Percentiles rank a stretch among this genome's conserved stretches.
Evolutionary conservation across 176 grass and related monocot genomes (phyloP).

Genomic region (Dactylis glomerata): DNA sequence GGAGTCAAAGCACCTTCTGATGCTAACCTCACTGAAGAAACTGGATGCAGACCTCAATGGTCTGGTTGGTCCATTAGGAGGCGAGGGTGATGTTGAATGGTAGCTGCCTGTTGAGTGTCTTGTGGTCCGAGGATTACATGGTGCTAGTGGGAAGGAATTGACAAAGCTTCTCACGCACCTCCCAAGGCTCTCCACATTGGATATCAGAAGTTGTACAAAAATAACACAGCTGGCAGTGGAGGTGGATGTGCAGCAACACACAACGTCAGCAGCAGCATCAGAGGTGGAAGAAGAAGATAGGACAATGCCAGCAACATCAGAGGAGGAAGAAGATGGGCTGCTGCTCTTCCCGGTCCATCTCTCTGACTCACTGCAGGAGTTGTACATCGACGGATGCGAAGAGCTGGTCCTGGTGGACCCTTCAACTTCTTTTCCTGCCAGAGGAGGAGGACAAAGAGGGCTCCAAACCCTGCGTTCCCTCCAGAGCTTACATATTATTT

Average conservation of each 20-base stretch:
- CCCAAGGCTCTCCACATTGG: not conserved
- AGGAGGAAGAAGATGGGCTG: not conserved
- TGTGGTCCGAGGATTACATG: fast-evolving
- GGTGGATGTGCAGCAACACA: not conserved
- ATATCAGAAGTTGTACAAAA: not conserved
- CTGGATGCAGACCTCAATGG: not conserved
- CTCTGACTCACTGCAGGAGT: not conserved
- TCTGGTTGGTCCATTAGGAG: not conserved
- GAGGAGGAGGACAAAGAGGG: not conserved
- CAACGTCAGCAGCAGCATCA: not conserved
- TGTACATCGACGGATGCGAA: fast-evolving
- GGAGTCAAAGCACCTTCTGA: not conserved
- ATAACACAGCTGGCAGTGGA: not conserved
- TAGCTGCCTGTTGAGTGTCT: not conserved
- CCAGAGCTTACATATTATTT: fast-evolving
- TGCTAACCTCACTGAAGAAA: not conserved
- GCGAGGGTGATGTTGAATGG: not conserved
- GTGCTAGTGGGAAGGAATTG: constrained; percentile 8
- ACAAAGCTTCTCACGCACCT: not conserved
- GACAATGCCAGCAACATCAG: not conserved
- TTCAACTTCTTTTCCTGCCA: not conserved
- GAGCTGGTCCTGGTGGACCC: not conserved
- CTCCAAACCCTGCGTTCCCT: not conserved
- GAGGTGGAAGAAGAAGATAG: no score
- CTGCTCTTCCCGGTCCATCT: not conserved